phyloP scores from a whole-genome alignment of 2,329 filamentous ascomycete species.

The Colletotrichum viniferum region DNA sequence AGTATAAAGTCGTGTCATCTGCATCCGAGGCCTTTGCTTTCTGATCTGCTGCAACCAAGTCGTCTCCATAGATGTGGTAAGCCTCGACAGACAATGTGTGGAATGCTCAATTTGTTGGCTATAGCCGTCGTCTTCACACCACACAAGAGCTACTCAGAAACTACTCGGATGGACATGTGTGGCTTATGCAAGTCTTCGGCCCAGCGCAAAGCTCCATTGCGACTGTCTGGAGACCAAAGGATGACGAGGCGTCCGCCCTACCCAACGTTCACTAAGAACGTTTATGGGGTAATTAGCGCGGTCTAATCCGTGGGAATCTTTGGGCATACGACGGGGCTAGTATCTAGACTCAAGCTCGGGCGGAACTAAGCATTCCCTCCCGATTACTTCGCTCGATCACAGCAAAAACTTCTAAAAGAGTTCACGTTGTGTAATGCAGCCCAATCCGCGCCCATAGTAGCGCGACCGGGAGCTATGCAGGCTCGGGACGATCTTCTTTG shows the following conservation, averaged over 20 bases:
- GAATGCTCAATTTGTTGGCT: background rate
- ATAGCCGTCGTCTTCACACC: background rate
- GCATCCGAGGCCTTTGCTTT: background rate
- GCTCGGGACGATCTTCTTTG: background rate
- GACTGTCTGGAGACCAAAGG: background rate
- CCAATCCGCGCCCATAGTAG: background rate
- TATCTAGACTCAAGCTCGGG: background rate
- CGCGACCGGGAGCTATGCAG: background rate
- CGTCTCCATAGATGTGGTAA: too few species aligned
- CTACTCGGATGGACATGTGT: background rate
- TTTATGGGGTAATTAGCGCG: background rate
- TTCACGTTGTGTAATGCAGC: background rate
- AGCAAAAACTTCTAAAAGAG: fast-evolving
- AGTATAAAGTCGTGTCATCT: background rate
- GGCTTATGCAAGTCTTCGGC: background rate
- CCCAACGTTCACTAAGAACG: background rate
- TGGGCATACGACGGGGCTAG: background rate
- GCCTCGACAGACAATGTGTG: fast-evolving
- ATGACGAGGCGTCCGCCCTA: background rate
- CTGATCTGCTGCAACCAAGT: background rate
- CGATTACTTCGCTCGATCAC: background rate
- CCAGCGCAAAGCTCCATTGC: background rate
- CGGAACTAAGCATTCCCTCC: background rate
- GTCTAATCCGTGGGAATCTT: background rate
- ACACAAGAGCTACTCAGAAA: fast-evolving